Conservation (phyloP, 2,329 filamentous ascomycete species). For the Eurotiales sp. region DNA sequence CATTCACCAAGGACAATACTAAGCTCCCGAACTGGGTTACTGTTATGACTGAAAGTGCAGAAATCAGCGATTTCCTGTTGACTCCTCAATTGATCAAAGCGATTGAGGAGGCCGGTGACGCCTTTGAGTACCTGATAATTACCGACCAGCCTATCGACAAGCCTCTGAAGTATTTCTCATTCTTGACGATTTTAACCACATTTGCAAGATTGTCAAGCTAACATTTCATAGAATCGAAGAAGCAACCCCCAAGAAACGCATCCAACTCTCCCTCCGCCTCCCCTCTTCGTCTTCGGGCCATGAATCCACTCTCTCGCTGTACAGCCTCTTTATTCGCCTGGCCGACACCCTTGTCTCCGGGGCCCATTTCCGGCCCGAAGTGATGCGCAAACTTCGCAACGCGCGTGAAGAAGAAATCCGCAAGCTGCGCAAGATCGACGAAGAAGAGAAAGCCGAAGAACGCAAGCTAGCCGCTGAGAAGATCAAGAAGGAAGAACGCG, state of each 20-base stretch:
- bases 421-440: constrained; percentile 73
- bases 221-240: constrained; percentile 66
- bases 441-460: constrained; percentile 66
- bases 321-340: constrained; percentile 78
- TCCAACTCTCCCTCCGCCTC: constrained; percentile 71
- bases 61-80: constrained; percentile 83
- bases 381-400: constrained; percentile 74
- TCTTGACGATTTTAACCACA: neutral
- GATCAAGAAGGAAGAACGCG: constrained; percentile 84
- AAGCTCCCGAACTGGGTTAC: constrained; percentile 89
- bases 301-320: constrained; percentile 65
- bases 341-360: constrained; percentile 71
- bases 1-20: constrained; percentile 83
- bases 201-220: neutral
- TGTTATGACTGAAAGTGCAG: constrained; percentile 94
- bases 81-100: constrained; percentile 83
- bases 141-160: constrained; percentile 86
- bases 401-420: constrained; percentile 76
- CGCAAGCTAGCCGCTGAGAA: constrained; percentile 50
- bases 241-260: constrained; percentile 76
- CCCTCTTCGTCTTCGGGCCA: constrained; percentile 70
- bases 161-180: constrained; percentile 65
- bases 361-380: constrained; percentile 86
- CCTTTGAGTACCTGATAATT: constrained; percentile 82
- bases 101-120: constrained; percentile 71